phyloP scores from a whole-genome alignment of 2,329 filamentous ascomycete genomes.

The Aureobasidium sp. region DNA sequence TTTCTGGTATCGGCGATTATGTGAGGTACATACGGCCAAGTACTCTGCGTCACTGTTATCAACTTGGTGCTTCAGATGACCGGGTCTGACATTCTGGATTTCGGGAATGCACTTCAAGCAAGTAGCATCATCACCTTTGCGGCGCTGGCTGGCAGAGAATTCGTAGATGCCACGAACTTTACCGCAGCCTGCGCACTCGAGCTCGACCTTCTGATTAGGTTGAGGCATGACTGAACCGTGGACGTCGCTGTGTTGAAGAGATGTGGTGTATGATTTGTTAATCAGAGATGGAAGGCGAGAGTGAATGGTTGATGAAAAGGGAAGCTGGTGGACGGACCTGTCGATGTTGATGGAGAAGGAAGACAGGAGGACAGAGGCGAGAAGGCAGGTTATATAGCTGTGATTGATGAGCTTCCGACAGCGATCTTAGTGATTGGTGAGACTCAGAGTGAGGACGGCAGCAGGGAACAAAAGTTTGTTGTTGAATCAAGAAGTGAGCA shows the following conservation, averaged over 20 bases:
- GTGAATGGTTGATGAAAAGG: not conserved
- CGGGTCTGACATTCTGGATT: not conserved
- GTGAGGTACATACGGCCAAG: not conserved
- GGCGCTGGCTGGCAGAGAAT: not conserved
- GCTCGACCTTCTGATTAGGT: not conserved
- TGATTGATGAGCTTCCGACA: not conserved
- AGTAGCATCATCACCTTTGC: not conserved
- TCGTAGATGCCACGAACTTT: not conserved
- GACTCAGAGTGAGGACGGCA: not conserved
- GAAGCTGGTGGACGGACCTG: not conserved
- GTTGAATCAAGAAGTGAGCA: not conserved
- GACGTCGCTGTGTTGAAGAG: not conserved
- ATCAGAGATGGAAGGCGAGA: not conserved
- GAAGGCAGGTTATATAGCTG: not conserved
- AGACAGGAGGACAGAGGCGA: not conserved
- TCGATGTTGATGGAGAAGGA: not conserved
- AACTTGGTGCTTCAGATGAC: not conserved
- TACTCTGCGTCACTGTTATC: not conserved
- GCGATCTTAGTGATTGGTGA: not conserved
- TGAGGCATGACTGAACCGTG: not conserved
- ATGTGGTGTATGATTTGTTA: not conserved
- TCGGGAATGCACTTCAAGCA: conserved; percentile 1
- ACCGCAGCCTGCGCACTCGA: not conserved
- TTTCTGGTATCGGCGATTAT: too few relatives aligned
- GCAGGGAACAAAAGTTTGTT: not conserved